Conservation (phyloP, 768 basidiomycete species). For the Gloeopeniophorella convolvens region DNA sequence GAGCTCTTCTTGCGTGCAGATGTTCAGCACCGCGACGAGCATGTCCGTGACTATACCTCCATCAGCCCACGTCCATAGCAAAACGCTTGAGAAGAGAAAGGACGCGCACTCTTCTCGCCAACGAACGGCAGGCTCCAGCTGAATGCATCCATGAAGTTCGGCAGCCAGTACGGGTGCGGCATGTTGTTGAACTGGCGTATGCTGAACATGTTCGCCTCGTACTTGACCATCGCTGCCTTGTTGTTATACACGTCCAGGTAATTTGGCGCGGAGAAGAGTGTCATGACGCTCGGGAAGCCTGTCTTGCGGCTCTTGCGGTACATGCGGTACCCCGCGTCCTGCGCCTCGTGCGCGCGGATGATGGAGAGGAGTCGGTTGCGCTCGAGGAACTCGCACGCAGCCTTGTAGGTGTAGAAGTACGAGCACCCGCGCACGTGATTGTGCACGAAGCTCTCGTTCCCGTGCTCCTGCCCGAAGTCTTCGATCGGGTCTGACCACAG, state of each 20-base stretch:
- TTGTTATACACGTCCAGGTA: slow-evolving; percentile 99
- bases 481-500: slow-evolving; percentile 98
- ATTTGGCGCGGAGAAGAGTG: slow-evolving; percentile 97
- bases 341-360: slow-evolving; percentile 96
- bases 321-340: slow-evolving; percentile 99
- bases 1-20: slow-evolving; percentile 95
- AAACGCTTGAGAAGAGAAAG: neutral
- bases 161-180: slow-evolving; percentile 92
- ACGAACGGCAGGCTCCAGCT: slow-evolving; percentile 98
- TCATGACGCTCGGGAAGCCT: slow-evolving; percentile 99
- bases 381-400: slow-evolving; percentile 95
- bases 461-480: slow-evolving; percentile 93
- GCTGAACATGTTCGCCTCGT: slow-evolving; percentile 98
- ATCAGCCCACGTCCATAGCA: neutral
- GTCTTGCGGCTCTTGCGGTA: slow-evolving; percentile 98
- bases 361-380: slow-evolving; percentile 94
- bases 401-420: slow-evolving; percentile 94
- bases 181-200: slow-evolving; percentile 97
- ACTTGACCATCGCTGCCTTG: slow-evolving; percentile 98
- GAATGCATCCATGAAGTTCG: slow-evolving; percentile 97
- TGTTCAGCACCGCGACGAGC: slow-evolving; percentile 95
- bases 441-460: slow-evolving; percentile 82
- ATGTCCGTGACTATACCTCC: slow-evolving; percentile 86
- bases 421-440: slow-evolving; percentile 97
- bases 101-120: slow-evolving; percentile 81